phyloP scores from a whole-genome alignment of 345 rosid species.

The Linum usitatissimum region DNA sequence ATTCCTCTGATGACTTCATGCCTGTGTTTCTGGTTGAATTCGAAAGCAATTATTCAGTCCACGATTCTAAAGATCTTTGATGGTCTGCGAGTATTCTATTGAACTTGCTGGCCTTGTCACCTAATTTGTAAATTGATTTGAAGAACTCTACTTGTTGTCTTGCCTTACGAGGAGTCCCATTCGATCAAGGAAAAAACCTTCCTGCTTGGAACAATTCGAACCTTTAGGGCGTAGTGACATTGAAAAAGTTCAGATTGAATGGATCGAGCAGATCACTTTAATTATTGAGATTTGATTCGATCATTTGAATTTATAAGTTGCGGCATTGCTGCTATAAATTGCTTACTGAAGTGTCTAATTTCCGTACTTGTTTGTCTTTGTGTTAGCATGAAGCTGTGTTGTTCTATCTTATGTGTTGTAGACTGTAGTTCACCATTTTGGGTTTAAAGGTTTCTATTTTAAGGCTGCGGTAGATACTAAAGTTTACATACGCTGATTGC shows the following conservation, averaged over 20 bases:
- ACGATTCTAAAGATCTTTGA: neutral
- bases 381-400: neutral
- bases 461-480: neutral
- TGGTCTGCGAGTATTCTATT: neutral
- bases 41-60: neutral
- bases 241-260: no score
- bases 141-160: no score
- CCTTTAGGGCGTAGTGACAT: no score
- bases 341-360: neutral
- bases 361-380: neutral
- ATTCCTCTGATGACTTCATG: neutral
- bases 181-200: no score
- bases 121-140: neutral
- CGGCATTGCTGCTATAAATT: neutral
- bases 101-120: neutral
- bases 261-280: no score
- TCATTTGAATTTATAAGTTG: no score
- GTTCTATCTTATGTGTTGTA: neutral
- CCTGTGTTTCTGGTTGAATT: neutral
- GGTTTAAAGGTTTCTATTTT: neutral
- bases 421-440: neutral
- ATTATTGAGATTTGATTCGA: no score
- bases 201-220: no score
- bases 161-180: no score
- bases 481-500: neutral